Percentiles rank a stretch among this genome's conserved stretches.
Conservation (phyloP, 192 early-diverging fungal species). For the Gryganskiella cystojenkinii region DNA sequence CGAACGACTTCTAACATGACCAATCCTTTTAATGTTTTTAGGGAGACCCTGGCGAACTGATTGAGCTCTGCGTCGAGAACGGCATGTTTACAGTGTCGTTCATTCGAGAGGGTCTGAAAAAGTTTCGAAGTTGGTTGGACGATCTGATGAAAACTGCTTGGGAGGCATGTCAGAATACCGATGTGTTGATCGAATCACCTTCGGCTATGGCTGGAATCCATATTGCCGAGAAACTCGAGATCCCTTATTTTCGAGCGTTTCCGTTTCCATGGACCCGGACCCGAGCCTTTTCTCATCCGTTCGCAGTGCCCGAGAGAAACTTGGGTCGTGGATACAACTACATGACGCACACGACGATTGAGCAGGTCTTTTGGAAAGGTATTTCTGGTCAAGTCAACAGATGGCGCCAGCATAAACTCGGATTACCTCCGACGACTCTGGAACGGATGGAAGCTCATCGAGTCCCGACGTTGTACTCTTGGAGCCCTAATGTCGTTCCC, state of each 20-base stretch:
- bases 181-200: constrained; percentile 76
- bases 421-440: constrained; percentile 53
- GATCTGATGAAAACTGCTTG: constrained; percentile 66
- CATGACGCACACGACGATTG: constrained; percentile 74
- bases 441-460: constrained; percentile 56
- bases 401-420: constrained; percentile 61
- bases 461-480: constrained; percentile 68
- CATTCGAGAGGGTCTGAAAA: constrained; percentile 62
- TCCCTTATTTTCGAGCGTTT: constrained; percentile 75
- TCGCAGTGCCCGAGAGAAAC: constrained; percentile 64
- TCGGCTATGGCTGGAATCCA: constrained; percentile 77
- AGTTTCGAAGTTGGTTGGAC: constrained; percentile 74
- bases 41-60: constrained; percentile 52
- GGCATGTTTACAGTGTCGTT: constrained; percentile 75
- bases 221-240: constrained; percentile 68
- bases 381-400: constrained; percentile 65
- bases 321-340: constrained; percentile 67
- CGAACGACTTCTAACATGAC: too few species aligned
- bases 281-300: constrained; percentile 75
- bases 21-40: too few species aligned
- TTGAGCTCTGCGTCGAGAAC: constrained; percentile 72
- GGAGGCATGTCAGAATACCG: constrained; percentile 68
- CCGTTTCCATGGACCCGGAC: constrained; percentile 84
- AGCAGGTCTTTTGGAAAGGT: constrained; percentile 76
- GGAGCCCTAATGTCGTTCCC: constrained; percentile 64